Base-by-base conservation (phyloP, 768 basidiomycete genomes). In the Lactifluus pinguis region DNA sequence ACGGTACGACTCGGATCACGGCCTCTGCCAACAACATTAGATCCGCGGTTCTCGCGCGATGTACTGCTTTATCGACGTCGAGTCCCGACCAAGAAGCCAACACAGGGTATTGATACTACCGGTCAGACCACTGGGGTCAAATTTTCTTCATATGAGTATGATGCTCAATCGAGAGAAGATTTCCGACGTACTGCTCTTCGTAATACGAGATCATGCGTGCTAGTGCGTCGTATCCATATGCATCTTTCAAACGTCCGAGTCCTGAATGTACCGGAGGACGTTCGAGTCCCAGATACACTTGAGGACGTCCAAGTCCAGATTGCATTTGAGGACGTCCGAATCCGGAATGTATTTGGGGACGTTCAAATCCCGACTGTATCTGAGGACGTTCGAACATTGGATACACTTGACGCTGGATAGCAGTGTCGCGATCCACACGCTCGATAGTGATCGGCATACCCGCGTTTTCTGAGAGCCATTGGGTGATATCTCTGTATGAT, bases 131-230 rank as follows among this genome's bases (percentile, higher is more conserved):
- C 73, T 71, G 53, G 29, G 15, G 17, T 34, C 10, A 13, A 11
- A 25, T 36, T 47, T 52, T 45, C 3, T 34, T 38, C 13, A 47
- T 41, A 15, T 53, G 29, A 49, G 54, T n/a, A 14, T 25, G 6
- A 41, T 41, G 34, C 21, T 15, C 57, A 9, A 41, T 34, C 51
- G 17, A 49, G 45, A 17, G 44, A 36, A 25, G 14, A 36, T 51
- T 44, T 11, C 29, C 13, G 47, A 62, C 68, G 39, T 55, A 72
- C 72, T 70, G 60, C 29, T 63, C 66, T 61, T 73, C 69, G 44
- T 73, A 73, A 36, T 74, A 75, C 30, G 62, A 67, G 21, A 73
- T 60, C 72, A 75, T 72, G 49, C 71, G 56, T 47, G 68, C 65
- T 39, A 70, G 41, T 3, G 64, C 69, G n/a, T 72, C 72, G 29